phyloP scores from a whole-genome alignment of 768 basidiomycete genomes.

The Tremella fuciformis region DNA sequence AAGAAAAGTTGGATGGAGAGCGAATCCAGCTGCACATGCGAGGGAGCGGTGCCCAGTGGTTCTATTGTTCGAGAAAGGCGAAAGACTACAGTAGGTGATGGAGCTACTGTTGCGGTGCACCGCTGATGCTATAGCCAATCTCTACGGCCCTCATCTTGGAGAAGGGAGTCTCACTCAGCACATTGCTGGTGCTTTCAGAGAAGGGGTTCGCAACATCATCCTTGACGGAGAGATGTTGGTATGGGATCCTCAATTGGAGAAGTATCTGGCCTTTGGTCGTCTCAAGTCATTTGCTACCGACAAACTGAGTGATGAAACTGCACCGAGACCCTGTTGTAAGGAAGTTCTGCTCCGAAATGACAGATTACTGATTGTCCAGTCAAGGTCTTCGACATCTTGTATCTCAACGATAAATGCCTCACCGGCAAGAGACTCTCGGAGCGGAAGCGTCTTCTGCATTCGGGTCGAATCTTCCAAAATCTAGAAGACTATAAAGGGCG shows the following conservation, averaged over 20 bases:
- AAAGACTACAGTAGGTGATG: conserved; percentile 37
- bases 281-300: conserved; percentile 89
- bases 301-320: conserved; percentile 55
- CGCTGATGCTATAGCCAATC: conserved; percentile 69
- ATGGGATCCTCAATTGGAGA: conserved; percentile 86
- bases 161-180: conserved; percentile 83
- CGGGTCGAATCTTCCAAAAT: conserved; percentile 40
- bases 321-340: conserved; percentile 87
- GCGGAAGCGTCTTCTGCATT: conserved; percentile 72
- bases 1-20: conserved; percentile 97
- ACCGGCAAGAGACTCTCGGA: conserved; percentile 68
- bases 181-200: conserved; percentile 72
- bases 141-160: conserved; percentile 80
- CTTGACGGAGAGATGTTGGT: conserved; percentile 98
- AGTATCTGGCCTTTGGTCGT: conserved; percentile 86
- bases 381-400: conserved; percentile 93
- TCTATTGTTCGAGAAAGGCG: conserved; percentile 80
- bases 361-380: conserved; percentile 56
- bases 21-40: conserved; percentile 92
- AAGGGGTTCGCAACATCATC: conserved; percentile 77
- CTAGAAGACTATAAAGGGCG: conserved; percentile 63
- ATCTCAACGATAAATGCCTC: conserved; percentile 68
- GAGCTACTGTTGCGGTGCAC: not conserved
- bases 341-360: conserved; percentile 20
- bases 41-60: conserved; percentile 72